Base-by-base conservation (phyloP, 768 basidiomycete species). In the Termitomyces eurrhizus region DNA sequence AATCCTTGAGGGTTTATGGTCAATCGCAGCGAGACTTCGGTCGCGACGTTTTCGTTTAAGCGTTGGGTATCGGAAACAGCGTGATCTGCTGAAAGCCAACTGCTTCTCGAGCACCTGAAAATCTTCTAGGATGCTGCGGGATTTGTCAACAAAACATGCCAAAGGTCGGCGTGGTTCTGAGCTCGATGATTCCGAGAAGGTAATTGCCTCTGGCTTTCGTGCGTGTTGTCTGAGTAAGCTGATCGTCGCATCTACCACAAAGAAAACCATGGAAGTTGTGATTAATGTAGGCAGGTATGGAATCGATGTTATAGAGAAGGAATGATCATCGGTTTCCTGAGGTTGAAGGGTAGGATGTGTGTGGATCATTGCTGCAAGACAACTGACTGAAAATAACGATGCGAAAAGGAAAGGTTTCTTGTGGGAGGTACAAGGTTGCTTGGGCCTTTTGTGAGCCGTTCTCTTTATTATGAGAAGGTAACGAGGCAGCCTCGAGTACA, bases 211-310 rank as follows among this genome's bases (percentile, higher is more conserved):
- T 66, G 67, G 32, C 59, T 62, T 58, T 56, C 26, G 32, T 49
- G 61, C 45, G 41, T 59, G 51, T 46, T 65, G 58, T 51, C 62
- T 65, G 56, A 61, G 57, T 59, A 70, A 49, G 29, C 60, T 67
- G 42, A 74, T 53, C 16, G 64, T 67, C 35, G 74, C 68, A 59
- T 76, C 74, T 59, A 76, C 66, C 36, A 71, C 71, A 56, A 75
- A 66, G 56, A 76, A 64, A 29, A 74, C 64, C 29, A 74, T 59
- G 42, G 72, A 76, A 52, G 72, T 70, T 39, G 72, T 72, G 58
- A 76, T 67, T 49, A 75, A 69, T 52, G 69, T 70, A 48, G 72
- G 62, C 33, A 77, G 66, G 9, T 67, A 63, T 53, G 69, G 58
- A n/a, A 69, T 70, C 33, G 69, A 59, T 57, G 60, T 48, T 37